A percentile compares a stretch with the other conserved stretches of the same genome.
phyloP scores from a whole-genome alignment of 495 filamentous ascomycete genomes.

The Filosporella fistucella region DNA sequence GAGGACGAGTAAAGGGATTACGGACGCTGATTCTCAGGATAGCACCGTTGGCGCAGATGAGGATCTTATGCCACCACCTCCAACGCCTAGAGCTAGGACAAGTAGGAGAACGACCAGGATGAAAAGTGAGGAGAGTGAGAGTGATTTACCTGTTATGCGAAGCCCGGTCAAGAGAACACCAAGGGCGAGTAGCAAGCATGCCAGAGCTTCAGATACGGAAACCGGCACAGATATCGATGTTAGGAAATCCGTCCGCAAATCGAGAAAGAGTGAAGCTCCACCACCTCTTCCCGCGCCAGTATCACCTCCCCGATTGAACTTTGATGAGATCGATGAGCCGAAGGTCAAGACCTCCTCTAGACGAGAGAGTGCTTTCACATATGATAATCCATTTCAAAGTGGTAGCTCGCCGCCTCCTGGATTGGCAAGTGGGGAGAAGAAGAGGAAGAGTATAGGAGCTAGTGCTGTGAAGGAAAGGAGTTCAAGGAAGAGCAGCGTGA shows the following conservation, averaged over 20 bases:
- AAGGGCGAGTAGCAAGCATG: slow-evolving; percentile 40
- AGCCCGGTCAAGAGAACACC: slow-evolving; percentile 49
- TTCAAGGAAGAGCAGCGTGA: slow-evolving; percentile 2
- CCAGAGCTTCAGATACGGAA: slow-evolving; percentile 31
- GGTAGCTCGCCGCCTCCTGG: slow-evolving; percentile 43
- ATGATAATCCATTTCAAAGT: slow-evolving; percentile 94
- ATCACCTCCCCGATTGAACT: slow-evolving; percentile 26
- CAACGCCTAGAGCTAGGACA: slow-evolving; percentile 36
- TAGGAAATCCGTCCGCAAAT: slow-evolving; percentile 16
- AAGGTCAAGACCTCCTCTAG: slow-evolving; percentile 15
- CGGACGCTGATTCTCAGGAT: slow-evolving; percentile 57
- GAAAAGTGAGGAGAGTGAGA: slow-evolving; percentile 43
- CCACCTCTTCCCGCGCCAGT: slow-evolving; percentile 8
- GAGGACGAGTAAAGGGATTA: slow-evolving; percentile 79
- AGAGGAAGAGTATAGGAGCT: slow-evolving; percentile 12
- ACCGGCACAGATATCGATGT: slow-evolving; percentile 42
- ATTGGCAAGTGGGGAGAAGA: slow-evolving; percentile 10
- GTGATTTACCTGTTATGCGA: slow-evolving; percentile 29
- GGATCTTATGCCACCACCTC: slow-evolving; percentile 38
- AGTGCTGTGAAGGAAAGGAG: slow-evolving; percentile 7
- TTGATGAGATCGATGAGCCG: slow-evolving; percentile 34
- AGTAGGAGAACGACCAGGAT: slow-evolving; percentile 42
- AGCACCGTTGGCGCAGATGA: slow-evolving; percentile 36
- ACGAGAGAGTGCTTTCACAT: slow-evolving; percentile 62
- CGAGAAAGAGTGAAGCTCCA: slow-evolving; percentile 32